Percentiles rank a stretch among this genome's conserved stretches.
These are phyloP conservation scores for Syncephalastrum sp. DNA, from an alignment of 371 early-diverging fungal genomes.

Conservation along the genomic window DNA sequence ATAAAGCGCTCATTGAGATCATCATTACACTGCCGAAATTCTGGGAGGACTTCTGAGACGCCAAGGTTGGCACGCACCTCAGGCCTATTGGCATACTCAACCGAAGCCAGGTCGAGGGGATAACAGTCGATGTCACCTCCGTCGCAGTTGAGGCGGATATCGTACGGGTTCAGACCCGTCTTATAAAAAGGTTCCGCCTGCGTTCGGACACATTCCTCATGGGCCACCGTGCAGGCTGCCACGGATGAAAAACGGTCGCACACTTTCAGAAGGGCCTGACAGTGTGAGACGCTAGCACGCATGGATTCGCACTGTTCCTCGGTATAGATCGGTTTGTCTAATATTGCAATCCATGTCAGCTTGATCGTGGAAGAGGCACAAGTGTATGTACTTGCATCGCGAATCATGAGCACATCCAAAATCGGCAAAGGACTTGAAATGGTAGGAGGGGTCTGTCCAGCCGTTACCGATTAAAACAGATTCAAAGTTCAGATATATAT, in stretches of 20 bases:
- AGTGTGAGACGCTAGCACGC: constrained; percentile 64
- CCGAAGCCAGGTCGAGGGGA: constrained; percentile 70
- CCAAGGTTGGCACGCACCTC: constrained; percentile 75
- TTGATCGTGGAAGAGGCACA: not conserved
- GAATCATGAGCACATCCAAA: constrained; percentile 70
- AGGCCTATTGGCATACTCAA: constrained; percentile 64
- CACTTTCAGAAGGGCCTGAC: constrained; percentile 64
- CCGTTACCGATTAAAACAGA: constrained; percentile 90
- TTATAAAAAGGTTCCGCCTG: constrained; percentile 47
- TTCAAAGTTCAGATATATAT: constrained; percentile 46
- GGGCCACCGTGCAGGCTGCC: constrained; percentile 79
- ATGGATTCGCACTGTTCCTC: constrained; percentile 68
- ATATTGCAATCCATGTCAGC: not conserved
- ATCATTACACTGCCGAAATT: constrained; percentile 72
- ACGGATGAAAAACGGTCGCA: constrained; percentile 76
- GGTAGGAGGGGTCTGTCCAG: constrained; percentile 78
- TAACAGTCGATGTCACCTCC: constrained; percentile 59
- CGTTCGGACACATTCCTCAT: constrained; percentile 74
- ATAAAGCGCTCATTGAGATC: constrained; percentile 69
- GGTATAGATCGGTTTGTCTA: constrained; percentile 25
- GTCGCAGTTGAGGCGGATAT: constrained; percentile 72
- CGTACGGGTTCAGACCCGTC: constrained; percentile 75
- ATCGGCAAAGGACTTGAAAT: constrained; percentile 81
- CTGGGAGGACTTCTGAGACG: constrained; percentile 44
- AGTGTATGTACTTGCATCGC: not conserved